Conservation (phyloP, 768 basidiomycete species). For the Imleria badia region DNA sequence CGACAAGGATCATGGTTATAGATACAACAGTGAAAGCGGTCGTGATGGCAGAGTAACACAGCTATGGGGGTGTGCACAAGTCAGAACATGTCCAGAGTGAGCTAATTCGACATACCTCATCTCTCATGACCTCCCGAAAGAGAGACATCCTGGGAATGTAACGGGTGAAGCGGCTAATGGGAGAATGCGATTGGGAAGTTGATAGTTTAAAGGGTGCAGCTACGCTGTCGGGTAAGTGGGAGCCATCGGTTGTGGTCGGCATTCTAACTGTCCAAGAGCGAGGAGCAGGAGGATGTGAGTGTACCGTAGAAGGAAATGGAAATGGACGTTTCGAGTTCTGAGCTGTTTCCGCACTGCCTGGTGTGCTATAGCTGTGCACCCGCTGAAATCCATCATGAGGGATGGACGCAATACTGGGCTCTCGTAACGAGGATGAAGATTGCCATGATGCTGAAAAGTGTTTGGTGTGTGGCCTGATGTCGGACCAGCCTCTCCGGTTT, state of each 20-base stretch:
- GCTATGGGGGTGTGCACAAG: constrained; percentile 28
- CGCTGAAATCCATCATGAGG: background rate
- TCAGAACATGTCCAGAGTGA: background rate
- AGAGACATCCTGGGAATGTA: constrained; percentile 53
- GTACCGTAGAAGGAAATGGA: constrained; percentile 4
- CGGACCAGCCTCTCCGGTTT: constrained; percentile 48
- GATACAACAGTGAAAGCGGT: constrained; percentile 48
- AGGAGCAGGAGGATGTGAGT: constrained; percentile 2
- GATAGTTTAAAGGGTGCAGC: constrained; percentile 6
- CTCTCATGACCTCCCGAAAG: constrained; percentile 55
- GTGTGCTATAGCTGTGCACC: background rate
- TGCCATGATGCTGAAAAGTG: background rate
- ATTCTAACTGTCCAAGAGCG: constrained; percentile 17
- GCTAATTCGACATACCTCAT: constrained; percentile 51
- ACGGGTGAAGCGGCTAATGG: constrained; percentile 34
- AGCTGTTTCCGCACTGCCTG: background rate
- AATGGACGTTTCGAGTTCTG: background rate
- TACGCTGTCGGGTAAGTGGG: constrained; percentile 5
- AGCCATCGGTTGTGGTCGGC: constrained; percentile 7
- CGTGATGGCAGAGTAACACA: constrained; percentile 55
- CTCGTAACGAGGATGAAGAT: constrained; percentile 1
- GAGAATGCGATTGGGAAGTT: constrained; percentile 29
- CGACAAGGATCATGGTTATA: constrained; percentile 49
- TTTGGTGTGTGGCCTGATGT: constrained; percentile 17
- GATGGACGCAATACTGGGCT: constrained; percentile 5